Base-by-base conservation (phyloP, 164 flowering plant genomes). In the Amborella trichopoda region DNA sequence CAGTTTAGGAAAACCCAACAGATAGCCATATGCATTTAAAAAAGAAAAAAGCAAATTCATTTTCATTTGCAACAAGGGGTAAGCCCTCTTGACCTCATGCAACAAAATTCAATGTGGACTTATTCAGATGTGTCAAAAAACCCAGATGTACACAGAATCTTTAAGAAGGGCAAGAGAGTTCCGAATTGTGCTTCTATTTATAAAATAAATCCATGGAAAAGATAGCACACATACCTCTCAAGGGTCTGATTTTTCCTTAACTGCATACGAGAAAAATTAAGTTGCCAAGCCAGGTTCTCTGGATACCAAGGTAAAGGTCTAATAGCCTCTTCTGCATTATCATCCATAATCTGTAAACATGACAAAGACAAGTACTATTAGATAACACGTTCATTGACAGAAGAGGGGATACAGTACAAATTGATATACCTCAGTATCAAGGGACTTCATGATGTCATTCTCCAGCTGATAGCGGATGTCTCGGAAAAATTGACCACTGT, bases 281-380 rank as follows among this genome's bases (percentile, higher is more conserved):
- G 77, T 55, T 93, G 96, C 99, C 99, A 93, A 49, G 96, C 99
- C 52, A 87, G 84, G 61, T 82, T 78, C 2, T 76, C 77, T 23
- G 96, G 95, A 64, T 84, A 93, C 99, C 99, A 87, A 52, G 89
- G 94, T 62, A 93, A 72, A 38, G 96, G 86, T 61, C 76, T 74
- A 24, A 93, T 73, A 44, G 83, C 71, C 47, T 64, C 77, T 27
- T 49, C 53, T 63, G 77, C 96, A 68, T 48, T 68, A n/a, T 69
- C 90, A 43, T 83, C 85, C 25, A 54, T 41, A 28, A 47, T 72
- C 96, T 91, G 60, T 14, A 14, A 37, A 37, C 40, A 37, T 14
- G 28, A 19, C 14, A 27, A 12, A 25, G 14, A 40, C 5, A 4
- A 44, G 39, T 23, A 17, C 17, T 14, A 17, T 11, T 37, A 40